Conservation (phyloP, 345 rosid species). For the Sapria himalayana region DNA sequence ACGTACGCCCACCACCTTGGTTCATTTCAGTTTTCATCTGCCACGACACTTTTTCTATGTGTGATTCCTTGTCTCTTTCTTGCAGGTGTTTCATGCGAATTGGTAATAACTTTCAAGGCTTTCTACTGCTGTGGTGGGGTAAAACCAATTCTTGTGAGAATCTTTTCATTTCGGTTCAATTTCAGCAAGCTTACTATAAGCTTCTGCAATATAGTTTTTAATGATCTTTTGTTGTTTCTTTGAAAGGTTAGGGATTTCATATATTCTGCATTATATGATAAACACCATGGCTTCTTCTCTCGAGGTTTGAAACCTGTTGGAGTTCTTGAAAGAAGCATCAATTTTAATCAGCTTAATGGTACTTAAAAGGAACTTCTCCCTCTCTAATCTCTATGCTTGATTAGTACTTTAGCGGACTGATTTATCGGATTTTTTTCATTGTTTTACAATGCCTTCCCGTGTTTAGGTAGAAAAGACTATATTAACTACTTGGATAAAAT, state of each 20-base stretch:
- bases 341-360: slow-evolving; percentile 74
- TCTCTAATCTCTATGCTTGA: neutral
- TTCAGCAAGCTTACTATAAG: neutral
- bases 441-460: slow-evolving; percentile 2
- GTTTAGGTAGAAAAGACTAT: slow-evolving; percentile 68
- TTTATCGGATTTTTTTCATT: neutral
- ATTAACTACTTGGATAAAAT: slow-evolving; percentile 62
- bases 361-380: slow-evolving; percentile 1
- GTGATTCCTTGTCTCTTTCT: slow-evolving; percentile 1
- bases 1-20: too few species aligned
- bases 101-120: slow-evolving; percentile 15
- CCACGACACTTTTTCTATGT: neutral
- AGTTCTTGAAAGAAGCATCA: slow-evolving; percentile 58
- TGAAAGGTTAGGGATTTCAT: slow-evolving; percentile 72
- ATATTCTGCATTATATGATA: slow-evolving; percentile 54
- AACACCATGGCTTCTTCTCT: slow-evolving; percentile 77
- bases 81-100: slow-evolving; percentile 19
- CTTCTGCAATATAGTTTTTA: neutral
- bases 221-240: neutral
- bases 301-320: slow-evolving; percentile 61
- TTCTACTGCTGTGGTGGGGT: slow-evolving; percentile 45
- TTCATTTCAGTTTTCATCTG: too few species aligned
- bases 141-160: slow-evolving; percentile 50
- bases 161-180: neutral
- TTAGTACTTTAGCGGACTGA: neutral